Conservation (phyloP, 2,329 filamentous ascomycete genomes). For the Xylariaceae sp. region DNA sequence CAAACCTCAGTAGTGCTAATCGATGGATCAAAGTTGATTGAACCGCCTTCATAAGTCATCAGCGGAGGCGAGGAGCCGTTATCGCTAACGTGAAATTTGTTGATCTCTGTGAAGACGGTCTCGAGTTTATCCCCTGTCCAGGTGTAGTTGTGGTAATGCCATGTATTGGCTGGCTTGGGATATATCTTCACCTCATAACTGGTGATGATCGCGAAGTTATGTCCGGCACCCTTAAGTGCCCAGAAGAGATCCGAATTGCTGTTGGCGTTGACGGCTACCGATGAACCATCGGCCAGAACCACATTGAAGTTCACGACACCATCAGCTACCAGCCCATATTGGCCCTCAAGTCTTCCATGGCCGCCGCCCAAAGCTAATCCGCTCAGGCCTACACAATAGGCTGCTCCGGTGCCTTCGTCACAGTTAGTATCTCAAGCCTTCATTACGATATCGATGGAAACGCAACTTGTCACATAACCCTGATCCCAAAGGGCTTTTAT, state of each 20-base stretch:
- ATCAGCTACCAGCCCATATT: slow-evolving; percentile 26
- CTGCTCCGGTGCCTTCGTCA: slow-evolving; percentile 11
- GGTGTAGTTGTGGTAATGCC: slow-evolving; percentile 10
- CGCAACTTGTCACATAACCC: slow-evolving; percentile 13
- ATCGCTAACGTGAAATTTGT: not conserved
- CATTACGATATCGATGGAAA: no score
- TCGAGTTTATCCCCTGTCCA: slow-evolving; percentile 4
- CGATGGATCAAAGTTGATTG: slow-evolving; percentile 11
- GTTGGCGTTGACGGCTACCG: slow-evolving; percentile 10
- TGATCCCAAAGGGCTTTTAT: slow-evolving; percentile 12
- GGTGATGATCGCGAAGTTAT: slow-evolving; percentile 13
- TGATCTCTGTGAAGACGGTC: not conserved
- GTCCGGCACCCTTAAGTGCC: slow-evolving; percentile 11
- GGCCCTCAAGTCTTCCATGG: slow-evolving; percentile 26
- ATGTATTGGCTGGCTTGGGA: not conserved
- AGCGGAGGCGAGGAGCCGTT: slow-evolving; percentile 15
- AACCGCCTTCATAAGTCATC: slow-evolving; percentile 20
- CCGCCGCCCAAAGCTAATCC: slow-evolving; percentile 27
- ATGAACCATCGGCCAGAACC: slow-evolving; percentile 20
- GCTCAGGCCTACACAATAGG: slow-evolving; percentile 25
- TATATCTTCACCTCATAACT: slow-evolving; percentile 16
- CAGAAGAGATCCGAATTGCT: slow-evolving; percentile 15
- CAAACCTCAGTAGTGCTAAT: slow-evolving; percentile 13
- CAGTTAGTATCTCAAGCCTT: no score
- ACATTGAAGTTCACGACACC: slow-evolving; percentile 21